Evolutionary conservation across 1,284 basidiomycete species (phyloP), one percentile per base, ranked within the genome.

Genomic region (Albatrellus sp.): DNA sequence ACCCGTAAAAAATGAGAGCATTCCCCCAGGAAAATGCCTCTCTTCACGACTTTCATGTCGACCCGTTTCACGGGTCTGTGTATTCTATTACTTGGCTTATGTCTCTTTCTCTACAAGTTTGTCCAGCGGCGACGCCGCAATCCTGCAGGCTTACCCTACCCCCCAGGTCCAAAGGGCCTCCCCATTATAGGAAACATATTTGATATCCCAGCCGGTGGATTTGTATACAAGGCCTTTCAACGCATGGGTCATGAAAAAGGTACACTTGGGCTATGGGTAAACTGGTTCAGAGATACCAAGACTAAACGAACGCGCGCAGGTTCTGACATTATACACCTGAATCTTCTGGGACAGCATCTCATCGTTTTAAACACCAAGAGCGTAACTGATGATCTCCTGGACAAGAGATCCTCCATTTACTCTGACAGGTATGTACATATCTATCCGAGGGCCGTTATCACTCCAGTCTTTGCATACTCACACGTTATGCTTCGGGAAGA

Each of bases 371-470:
- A 56, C 46, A 49, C 50, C 14, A 55, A 49, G 41, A 48, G 50
- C 11, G 50, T 52, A 11, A 55, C 55, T n/a, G 46, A 54, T 37
- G 55, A 56, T 29, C 45, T 56, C 9, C 50, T 56, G 14, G 55
- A 56, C 38, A 54, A 52, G 37, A 45, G 51, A 4, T 55, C 55
- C 8, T 44, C 51, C 5, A 53, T 54, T 17, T 56, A 56, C 37
- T 56, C 55, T 8, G 55, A 54, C 30, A 38, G 52, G 52, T 52
- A 37, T 19, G 28, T 19, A 19, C 1, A 43, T 19, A 10, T 28
- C 33, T 35, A 7, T 28, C 34, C 5, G 8, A 1, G 32, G n/a
- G 24, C 31, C n/a, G 36, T 16, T 5, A 30, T 5, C 40, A 7
- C 45, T 20, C 28, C 20, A 13, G 8, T 9, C 40, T 28, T 16